A percentile compares a stretch with the other conserved stretches of the same genome.
Evolutionary conservation across 1,284 basidiomycete genomes (phyloP).

Genomic region (Cutaneotrichosporon cavernicola): DNA sequence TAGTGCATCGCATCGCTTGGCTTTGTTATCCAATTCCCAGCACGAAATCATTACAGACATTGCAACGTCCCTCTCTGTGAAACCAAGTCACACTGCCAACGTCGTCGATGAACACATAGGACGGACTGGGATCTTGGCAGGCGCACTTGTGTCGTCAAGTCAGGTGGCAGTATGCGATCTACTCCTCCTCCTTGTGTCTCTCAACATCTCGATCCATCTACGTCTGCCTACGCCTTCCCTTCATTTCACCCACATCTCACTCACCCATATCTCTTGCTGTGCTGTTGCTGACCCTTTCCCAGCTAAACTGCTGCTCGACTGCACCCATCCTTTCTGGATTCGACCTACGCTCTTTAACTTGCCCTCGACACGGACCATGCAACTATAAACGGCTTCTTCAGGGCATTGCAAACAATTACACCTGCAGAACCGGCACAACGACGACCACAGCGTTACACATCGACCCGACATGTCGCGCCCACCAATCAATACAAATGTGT

Average conservation of each 20-base stretch:
- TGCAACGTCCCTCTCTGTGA: background rate
- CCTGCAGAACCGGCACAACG: slow-evolving; percentile 10
- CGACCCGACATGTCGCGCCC: slow-evolving; percentile 43
- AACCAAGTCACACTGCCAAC: too few relatives aligned
- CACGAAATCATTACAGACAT: background rate
- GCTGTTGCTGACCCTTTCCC: background rate
- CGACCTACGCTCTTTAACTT: slow-evolving; percentile 22
- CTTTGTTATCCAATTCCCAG: too few relatives aligned
- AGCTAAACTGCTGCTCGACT: slow-evolving; percentile 1
- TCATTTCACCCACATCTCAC: background rate
- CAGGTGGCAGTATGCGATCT: too few relatives aligned
- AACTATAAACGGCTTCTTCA: slow-evolving; percentile 17
- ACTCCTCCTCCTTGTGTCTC: too few relatives aligned
- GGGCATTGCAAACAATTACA: slow-evolving; percentile 2
- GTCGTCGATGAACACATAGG: too few relatives aligned
- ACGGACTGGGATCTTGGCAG: too few relatives aligned
- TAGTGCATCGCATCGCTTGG: too few relatives aligned
- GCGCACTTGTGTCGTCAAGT: too few relatives aligned
- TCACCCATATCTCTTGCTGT: background rate
- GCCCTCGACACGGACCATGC: slow-evolving; percentile 36
- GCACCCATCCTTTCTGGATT: background rate
- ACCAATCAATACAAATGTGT: slow-evolving; percentile 39
- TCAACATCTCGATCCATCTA: background rate
- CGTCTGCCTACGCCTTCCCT: background rate
- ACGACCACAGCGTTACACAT: background rate